Conservation (phyloP, 257 asterid genomes). For the Solanum piurae region DNA sequence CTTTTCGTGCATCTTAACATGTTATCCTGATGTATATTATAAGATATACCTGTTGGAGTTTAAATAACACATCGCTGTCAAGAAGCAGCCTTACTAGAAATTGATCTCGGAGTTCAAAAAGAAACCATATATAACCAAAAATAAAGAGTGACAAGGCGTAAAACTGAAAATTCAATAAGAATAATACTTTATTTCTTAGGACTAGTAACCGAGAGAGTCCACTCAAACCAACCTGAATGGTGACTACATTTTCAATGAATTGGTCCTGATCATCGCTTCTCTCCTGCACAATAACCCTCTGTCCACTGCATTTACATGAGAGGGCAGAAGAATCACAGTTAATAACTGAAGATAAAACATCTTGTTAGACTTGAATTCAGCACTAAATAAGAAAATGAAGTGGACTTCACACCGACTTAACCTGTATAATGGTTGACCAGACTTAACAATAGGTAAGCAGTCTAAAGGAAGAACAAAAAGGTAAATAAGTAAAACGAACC, state of each 20-base stretch:
- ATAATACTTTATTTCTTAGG: neutral
- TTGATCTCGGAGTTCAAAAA: neutral
- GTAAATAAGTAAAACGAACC: neutral
- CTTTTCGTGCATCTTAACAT: neutral
- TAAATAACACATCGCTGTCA: neutral
- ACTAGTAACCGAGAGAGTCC: neutral
- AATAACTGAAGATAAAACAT: neutral
- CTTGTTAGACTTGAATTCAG: neutral
- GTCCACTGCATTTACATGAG: slow-evolving; percentile 58
- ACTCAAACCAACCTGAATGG: slow-evolving; percentile 48
- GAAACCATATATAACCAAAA: neutral
- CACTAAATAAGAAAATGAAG: neutral
- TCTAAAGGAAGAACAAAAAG: neutral
- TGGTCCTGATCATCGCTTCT: slow-evolving; percentile 34
- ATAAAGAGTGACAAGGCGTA: neutral
- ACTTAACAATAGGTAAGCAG: neutral
- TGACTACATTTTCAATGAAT: slow-evolving; percentile 53
- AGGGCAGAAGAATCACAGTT: slow-evolving; percentile 11
- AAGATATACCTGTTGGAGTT: neutral
- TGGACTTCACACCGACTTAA: neutral
- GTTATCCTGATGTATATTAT: neutral
- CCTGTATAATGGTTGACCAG: neutral
- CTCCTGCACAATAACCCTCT: slow-evolving; percentile 71
- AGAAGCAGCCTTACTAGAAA: neutral
- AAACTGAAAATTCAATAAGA: neutral